Base-by-base conservation (phyloP, 306 rosid species). In the Styphnolobium japonicum region DNA sequence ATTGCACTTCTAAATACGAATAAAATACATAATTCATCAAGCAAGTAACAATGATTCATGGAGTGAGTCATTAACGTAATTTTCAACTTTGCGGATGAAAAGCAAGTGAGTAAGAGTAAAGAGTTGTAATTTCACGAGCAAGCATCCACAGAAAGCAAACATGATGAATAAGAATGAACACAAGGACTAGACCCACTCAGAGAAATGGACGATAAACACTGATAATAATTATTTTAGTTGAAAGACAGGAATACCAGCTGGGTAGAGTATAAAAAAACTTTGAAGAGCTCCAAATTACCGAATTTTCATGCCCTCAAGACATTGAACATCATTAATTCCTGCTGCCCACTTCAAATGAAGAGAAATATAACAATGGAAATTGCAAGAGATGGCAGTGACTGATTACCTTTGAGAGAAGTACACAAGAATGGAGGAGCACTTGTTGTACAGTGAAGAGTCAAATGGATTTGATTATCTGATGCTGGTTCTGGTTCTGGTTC, bases 401-500 rank as follows among this genome's bases (percentile, higher is more conserved):
- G 78, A 71, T 76, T 75, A 86, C 86, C 85, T 76, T 76, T 31
- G 75, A 29, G 77, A 76, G 16, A 56, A n/a, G n/a, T n/a, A 33
- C 34, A 19, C 16, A 11, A 52, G 45, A 42, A 5, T 43, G 51
- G 39, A 78, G 45, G 10, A 84, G 67, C 2, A 2, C 39, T 3
- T 18, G 19, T 1, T 22, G 55, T n/a, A n/a, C n/a, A 66, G 37
- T 40, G 57, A 8, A 76, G 43, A 43, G 76, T 43, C 29, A 71
- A 76, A 62, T 75, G 29, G 31, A 46, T 37, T 71, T 73, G 70
- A 66, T 21, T 49, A 25, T 29, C 40, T 14, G 34, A 6, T 43
- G 25, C 7, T 8, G 72, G 42, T 42, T 76, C 6, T 14, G 34
- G 6, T 43, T 19, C 7, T 8, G 72, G 42, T 42, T 76, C 6